Evolutionary conservation across 148 eudicot genomes (phyloP).

Genomic region (Silene conica): DNA sequence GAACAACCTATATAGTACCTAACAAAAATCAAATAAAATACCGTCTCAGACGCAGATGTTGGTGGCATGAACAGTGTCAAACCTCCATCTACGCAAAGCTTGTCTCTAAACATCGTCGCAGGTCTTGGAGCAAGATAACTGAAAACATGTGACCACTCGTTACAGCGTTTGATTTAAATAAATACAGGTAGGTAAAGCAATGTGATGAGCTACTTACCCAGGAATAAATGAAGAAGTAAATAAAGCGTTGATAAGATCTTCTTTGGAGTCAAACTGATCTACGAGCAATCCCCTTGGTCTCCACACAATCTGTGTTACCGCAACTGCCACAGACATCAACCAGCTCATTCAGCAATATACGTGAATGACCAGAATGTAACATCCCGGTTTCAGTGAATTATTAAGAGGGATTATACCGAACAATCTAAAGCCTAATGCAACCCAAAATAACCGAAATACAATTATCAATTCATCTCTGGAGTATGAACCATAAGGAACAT

Average conservation of each 20-base stretch:
- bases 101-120: conserved; percentile 85
- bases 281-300: conserved; percentile 88
- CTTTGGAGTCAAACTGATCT: conserved; percentile 95
- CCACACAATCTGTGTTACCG: conserved; percentile 93
- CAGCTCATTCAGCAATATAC: background rate
- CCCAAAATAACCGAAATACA: background rate
- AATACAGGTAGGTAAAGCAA: conserved; percentile 1
- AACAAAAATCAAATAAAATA: conserved; percentile 29
- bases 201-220: conserved; percentile 45
- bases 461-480: background rate
- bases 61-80: conserved; percentile 98
- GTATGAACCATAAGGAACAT: background rate
- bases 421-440: background rate
- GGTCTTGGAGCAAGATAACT: conserved; percentile 95
- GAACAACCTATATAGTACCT: background rate
- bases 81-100: conserved; percentile 93
- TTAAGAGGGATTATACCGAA: background rate
- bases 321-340: conserved; percentile 50
- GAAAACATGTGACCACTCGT: conserved; percentile 22
- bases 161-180: conserved; percentile 11
- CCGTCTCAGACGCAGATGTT: conserved; percentile 89
- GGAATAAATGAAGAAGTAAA: conserved; percentile 96
- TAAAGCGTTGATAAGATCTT: conserved; percentile 92
- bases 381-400: background rate
- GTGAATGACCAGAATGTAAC: background rate